phyloP scores from a whole-genome alignment of 176 grass and related monocot species.

The Oryza officinalis region DNA sequence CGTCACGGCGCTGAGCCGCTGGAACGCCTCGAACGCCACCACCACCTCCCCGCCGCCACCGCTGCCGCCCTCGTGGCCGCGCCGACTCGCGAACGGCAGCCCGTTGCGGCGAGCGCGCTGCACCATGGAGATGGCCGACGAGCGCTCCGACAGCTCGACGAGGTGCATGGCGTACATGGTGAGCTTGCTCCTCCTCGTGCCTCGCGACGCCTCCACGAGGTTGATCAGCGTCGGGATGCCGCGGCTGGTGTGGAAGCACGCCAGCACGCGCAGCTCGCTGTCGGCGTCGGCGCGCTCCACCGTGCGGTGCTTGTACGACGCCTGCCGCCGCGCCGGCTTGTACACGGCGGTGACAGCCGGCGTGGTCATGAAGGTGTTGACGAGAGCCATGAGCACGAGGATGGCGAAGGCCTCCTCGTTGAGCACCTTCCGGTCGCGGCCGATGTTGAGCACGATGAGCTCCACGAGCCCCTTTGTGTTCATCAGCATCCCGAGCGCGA shows the following conservation, averaged over 20 bases:
- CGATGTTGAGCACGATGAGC: conserved; percentile 72
- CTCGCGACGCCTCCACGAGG: conserved; percentile 56
- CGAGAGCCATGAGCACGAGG: conserved; percentile 59
- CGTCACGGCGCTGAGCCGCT: conserved; percentile 43
- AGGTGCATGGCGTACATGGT: conserved; percentile 71
- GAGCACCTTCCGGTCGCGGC: conserved; percentile 59
- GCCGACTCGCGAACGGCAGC: conserved; percentile 46
- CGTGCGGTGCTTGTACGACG: conserved; percentile 51
- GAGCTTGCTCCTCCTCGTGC: conserved; percentile 43
- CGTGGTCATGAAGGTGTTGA: conserved; percentile 60
- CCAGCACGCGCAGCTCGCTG: conserved; percentile 62
- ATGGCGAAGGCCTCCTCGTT: conserved; percentile 65
- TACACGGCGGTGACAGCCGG: conserved; percentile 48
- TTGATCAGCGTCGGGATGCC: conserved; percentile 64
- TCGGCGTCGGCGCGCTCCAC: conserved; percentile 42
- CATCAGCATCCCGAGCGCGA: conserved; percentile 59
- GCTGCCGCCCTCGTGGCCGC: background rate
- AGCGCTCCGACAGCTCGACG: conserved; percentile 60
- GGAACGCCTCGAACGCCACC: conserved; percentile 69
- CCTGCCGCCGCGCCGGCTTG: conserved; percentile 29
- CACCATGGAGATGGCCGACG: conserved; percentile 62
- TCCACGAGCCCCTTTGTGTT: conserved; percentile 72
- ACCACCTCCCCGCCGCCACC: conserved; percentile 23
- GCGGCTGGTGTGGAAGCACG: conserved; percentile 64
- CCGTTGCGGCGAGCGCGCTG: conserved; percentile 60